Conservation (phyloP, 257 asterid genomes). For the Fraxinus anomala region DNA sequence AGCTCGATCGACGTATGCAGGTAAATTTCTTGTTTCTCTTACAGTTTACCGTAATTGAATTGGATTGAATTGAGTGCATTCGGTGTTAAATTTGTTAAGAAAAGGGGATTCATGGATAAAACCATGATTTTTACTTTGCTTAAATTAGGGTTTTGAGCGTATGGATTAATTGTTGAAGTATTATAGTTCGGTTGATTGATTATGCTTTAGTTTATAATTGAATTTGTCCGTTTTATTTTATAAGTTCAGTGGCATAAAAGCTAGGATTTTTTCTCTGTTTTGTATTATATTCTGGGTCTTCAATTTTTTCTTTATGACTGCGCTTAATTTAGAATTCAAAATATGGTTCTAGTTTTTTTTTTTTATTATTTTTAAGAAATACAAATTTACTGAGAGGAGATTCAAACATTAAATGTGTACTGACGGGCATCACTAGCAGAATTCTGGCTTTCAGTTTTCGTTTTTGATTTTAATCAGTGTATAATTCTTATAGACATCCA, state of each 20-base stretch:
- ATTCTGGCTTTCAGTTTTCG: background rate
- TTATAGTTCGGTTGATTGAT: constrained; percentile 16
- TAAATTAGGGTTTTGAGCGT: constrained; percentile 44
- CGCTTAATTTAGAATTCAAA: background rate
- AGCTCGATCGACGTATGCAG: constrained; percentile 52
- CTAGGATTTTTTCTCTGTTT: constrained; percentile 1
- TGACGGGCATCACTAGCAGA: background rate
- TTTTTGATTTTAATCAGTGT: background rate
- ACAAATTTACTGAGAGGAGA: background rate
- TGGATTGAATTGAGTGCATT: constrained; percentile 19
- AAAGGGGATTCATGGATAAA: constrained; percentile 37
- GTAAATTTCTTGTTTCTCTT: constrained; percentile 30
- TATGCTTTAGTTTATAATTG: constrained; percentile 13
- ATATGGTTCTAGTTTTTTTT: background rate
- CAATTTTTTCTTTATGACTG: background rate
- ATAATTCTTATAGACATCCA: background rate
- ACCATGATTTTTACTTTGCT: constrained; percentile 46
- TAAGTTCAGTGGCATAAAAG: constrained; percentile 6
- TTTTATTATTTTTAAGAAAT: constrained; percentile 2
- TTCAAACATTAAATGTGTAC: background rate
- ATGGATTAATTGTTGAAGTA: constrained; percentile 25
- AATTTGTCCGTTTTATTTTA: constrained; percentile 21
- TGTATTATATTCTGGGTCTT: constrained; percentile 4
- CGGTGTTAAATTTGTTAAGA: constrained; percentile 22
- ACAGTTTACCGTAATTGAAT: constrained; percentile 25